Conservation (phyloP, 768 basidiomycete species). For the Phylloporus sp. region DNA sequence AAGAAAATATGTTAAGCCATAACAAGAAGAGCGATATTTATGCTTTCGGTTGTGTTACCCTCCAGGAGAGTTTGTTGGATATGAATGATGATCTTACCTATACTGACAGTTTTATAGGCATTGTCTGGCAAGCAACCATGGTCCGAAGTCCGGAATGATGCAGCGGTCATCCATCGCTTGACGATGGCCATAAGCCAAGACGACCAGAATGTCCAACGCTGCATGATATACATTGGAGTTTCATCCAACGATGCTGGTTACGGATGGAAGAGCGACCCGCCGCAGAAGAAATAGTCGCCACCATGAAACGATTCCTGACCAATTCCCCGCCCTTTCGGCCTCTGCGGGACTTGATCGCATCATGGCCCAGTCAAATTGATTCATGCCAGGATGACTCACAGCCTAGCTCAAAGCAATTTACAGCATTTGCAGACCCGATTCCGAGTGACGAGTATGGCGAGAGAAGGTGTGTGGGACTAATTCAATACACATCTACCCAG, state of each 20-base stretch:
- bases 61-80: slow-evolving; percentile 13
- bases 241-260: background rate
- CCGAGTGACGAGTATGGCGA: too few species aligned
- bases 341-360: background rate
- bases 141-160: background rate
- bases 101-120: background rate
- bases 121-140: too few species aligned
- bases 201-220: background rate
- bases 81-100: too few species aligned
- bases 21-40: slow-evolving; percentile 9
- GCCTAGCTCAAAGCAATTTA: too few species aligned
- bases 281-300: background rate
- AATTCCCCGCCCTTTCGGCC: background rate
- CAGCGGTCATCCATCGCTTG: background rate
- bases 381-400: too few species aligned
- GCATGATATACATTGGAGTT: background rate
- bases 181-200: background rate
- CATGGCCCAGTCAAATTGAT: background rate
- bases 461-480: too few species aligned
- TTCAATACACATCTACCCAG: too few species aligned
- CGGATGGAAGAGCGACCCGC: background rate
- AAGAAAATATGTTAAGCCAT: slow-evolving; percentile 5
- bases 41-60: slow-evolving; percentile 26
- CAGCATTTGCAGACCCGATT: too few species aligned
- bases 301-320: background rate